Percentiles rank a stretch among this genome's conserved stretches.
Conservation (phyloP, 306 rosid genomes). For the Gynostemma pentaphyllum region DNA sequence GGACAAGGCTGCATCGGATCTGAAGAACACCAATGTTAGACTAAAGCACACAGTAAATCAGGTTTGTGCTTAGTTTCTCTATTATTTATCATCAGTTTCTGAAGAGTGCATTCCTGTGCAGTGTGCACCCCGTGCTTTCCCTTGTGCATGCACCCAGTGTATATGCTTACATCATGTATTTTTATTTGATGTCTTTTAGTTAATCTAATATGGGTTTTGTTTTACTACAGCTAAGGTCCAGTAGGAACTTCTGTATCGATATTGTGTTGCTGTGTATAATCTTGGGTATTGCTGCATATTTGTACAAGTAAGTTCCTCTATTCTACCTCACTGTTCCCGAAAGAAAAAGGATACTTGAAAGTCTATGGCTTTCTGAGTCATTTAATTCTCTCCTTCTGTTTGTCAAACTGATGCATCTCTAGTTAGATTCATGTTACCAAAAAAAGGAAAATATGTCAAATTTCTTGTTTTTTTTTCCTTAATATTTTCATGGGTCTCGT, state of each 20-base stretch:
- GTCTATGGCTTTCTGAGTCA: neutral
- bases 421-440: neutral
- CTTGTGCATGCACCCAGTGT: neutral
- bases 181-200: neutral
- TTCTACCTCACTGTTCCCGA: neutral
- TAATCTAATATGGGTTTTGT: conserved; percentile 22
- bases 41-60: conserved; percentile 88
- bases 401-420: neutral
- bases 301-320: conserved; percentile 68
- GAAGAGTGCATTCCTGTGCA: neutral
- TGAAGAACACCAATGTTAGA: conserved; percentile 92
- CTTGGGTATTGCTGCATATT: conserved; percentile 95
- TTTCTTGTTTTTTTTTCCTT: neutral
- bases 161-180: conserved; percentile 6
- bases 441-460: neutral
- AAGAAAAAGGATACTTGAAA: neutral
- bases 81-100: neutral
- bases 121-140: neutral
- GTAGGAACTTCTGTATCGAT: conserved; percentile 94
- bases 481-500: too few relatives aligned
- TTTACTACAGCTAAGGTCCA: conserved; percentile 77
- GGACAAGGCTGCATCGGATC: conserved; percentile 87
- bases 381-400: neutral
- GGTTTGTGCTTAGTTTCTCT: conserved; percentile 32
- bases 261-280: conserved; percentile 78